Evolutionary conservation across 164 flowering plant species (phyloP).

Genomic region (Hamamelis virginiana): DNA sequence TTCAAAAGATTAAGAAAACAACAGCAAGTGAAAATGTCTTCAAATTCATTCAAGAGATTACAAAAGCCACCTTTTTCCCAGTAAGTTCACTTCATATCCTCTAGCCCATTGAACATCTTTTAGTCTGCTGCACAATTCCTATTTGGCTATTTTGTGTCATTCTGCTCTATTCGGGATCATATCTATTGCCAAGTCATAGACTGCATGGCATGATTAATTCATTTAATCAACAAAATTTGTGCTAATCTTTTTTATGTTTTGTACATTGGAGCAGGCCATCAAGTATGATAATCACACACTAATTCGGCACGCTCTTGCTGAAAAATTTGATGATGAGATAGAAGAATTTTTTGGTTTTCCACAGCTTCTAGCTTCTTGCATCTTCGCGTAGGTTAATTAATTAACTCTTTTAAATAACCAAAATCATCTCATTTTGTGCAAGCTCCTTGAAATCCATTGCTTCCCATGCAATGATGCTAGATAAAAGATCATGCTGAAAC

Average conservation of each 20-base stretch:
- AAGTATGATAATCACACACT: constrained; percentile 26
- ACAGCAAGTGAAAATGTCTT: constrained; percentile 1
- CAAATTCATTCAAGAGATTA: constrained; percentile 6
- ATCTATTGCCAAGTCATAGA: too few species aligned
- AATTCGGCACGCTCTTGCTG: constrained; percentile 30
- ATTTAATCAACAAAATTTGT: too few species aligned
- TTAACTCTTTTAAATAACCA: not conserved
- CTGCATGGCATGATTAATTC: too few species aligned
- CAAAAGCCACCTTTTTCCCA: constrained; percentile 15
- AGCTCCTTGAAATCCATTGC: not conserved
- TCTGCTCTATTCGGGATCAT: too few species aligned
- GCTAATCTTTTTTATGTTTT: not conserved
- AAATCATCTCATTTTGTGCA: not conserved
- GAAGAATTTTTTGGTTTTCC: constrained; percentile 26
- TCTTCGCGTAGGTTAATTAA: constrained; percentile 30
- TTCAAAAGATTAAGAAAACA: constrained; percentile 19
- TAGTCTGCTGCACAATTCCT: too few species aligned
- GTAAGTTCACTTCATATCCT: constrained; percentile 16
- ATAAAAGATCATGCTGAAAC: too few species aligned
- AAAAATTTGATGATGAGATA: constrained; percentile 35
- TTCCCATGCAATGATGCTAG: not conserved
- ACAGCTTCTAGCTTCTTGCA: constrained; percentile 29
- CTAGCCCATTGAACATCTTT: too few species aligned
- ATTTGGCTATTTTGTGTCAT: too few species aligned
- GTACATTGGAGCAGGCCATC: constrained; percentile 13